Conservation (phyloP, 139 green algal genomes). For the Zygnema circumcarinatum region DNA sequence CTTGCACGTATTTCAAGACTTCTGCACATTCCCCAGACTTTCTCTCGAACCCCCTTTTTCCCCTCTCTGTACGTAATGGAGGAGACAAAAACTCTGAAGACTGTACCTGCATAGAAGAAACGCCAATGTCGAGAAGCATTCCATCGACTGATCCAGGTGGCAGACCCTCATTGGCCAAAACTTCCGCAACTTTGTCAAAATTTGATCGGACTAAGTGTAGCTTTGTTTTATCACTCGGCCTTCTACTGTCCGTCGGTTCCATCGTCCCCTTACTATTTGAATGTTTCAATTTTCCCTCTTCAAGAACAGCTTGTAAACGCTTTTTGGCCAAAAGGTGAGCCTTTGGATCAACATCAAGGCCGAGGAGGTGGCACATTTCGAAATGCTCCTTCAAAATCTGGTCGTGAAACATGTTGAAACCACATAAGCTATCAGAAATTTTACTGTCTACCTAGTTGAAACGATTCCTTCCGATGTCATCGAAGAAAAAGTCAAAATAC, state of each 20-base stretch:
- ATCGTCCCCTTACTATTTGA: conserved; percentile 4
- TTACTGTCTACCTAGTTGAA: too few species aligned
- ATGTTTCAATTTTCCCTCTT: not conserved
- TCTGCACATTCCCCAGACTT: too few species aligned
- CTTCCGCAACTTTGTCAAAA: conserved; percentile 62
- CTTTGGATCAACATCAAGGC: conserved; percentile 84
- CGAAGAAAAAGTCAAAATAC: too few species aligned
- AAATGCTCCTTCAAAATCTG: conserved; percentile 74
- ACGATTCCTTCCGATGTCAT: too few species aligned
- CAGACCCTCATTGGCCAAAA: conserved; percentile 58
- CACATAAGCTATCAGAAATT: conserved; percentile 1
- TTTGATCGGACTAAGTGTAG: conserved; percentile 62
- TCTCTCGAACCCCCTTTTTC: too few species aligned
- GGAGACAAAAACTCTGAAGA: too few species aligned
- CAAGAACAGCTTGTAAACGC: conserved; percentile 59
- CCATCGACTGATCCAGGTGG: conserved; percentile 69
- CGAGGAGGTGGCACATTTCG: conserved; percentile 77
- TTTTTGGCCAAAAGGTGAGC: conserved; percentile 75
- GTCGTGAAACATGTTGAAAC: not conserved
- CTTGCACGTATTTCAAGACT: too few species aligned
- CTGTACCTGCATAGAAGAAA: conserved; percentile 93
- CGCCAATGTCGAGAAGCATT: conserved; percentile 91
- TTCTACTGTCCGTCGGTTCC: not conserved
- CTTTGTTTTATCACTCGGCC: not conserved
- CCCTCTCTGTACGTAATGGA: too few species aligned